Conservation (phyloP, 1,284 basidiomycete species). For the Puccinia triticina region DNA sequence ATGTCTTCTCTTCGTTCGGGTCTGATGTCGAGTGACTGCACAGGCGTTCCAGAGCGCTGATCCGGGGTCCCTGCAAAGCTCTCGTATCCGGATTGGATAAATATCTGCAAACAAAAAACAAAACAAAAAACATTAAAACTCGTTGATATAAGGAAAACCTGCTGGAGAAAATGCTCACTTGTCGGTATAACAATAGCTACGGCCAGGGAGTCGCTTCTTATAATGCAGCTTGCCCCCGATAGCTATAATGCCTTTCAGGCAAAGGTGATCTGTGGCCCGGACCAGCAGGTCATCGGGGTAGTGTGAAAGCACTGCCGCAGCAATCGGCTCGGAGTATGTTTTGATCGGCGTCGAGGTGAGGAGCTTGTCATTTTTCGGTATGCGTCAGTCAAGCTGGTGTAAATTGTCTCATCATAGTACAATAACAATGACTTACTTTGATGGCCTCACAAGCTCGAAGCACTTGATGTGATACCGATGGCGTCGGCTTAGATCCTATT, state of each 20-base stretch:
- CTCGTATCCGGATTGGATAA: slow-evolving; percentile 32
- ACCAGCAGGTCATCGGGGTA: slow-evolving; percentile 34
- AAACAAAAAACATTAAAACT: not conserved
- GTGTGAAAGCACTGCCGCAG: slow-evolving; percentile 31
- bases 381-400: not conserved
- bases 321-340: slow-evolving; percentile 44
- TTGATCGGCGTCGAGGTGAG: slow-evolving; percentile 49
- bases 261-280: slow-evolving; percentile 36
- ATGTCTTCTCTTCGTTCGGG: slow-evolving; percentile 2
- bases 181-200: slow-evolving; percentile 50
- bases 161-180: slow-evolving; percentile 34
- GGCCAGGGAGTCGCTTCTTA: slow-evolving; percentile 46
- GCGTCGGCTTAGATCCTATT: not conserved
- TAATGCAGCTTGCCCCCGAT: slow-evolving; percentile 33
- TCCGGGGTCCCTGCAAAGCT: slow-evolving; percentile 14
- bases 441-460: slow-evolving; percentile 45
- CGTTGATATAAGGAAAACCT: not conserved
- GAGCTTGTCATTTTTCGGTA: slow-evolving; percentile 16
- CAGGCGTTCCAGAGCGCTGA: slow-evolving; percentile 4
- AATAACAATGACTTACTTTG: slow-evolving; percentile 28
- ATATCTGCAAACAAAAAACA: slow-evolving; percentile 15
- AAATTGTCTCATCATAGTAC: not conserved
- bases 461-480: slow-evolving; percentile 13
- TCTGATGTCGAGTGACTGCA: not conserved
- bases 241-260: slow-evolving; percentile 32